Evolutionary conservation across 768 basidiomycete genomes (phyloP), one percentile per base, ranked within the genome.

Genomic region (Sporobolomyces phaffii): DNA sequence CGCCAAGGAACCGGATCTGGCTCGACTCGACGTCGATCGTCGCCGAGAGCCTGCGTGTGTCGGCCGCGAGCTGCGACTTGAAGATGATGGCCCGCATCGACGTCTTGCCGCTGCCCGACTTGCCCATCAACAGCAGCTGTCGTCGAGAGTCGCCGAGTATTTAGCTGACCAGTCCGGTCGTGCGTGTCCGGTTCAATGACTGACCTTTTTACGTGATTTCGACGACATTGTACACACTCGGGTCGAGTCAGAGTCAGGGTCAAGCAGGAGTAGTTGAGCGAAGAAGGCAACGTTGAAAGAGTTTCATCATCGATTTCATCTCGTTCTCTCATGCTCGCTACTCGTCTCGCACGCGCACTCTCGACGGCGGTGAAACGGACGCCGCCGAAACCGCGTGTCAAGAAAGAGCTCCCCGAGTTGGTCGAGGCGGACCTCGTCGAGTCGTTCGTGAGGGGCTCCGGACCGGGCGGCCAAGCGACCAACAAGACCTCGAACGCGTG

Each of bases 61-160:
- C 82, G 41, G 89, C 88, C 2, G 96, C 93, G 31, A 91, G 89
- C 74, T 94, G 91, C 77, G 94, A 94, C 47, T 91, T 91, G 77
- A 99, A 99, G 76, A 99, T 98, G 78, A 99, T 87, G 31, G 92
- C 93, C 60, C 96, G 85, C 96, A 99, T 99, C 8, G 94, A 98
- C 15, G 94, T 97, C 82, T 82, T 81, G 18, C 81, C 81, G 64
- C 80, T 80, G 40, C 81, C 81, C 26, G 89, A 91, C 75, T 92
- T 91, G 72, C 96, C 96, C 96, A 99, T 99, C 68, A 98, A 82
- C 73, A 99, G 85, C 50, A 97, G 91, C 93, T 97, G 48, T 17
- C 22, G 7, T 5, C 3, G 24, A 34, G 50, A 38, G 45, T 28
- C 48, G 36, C 5, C 22, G 53, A 24, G 24, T n/a, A n/a, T n/a